These are phyloP conservation scores for Triangularia verruculosa DNA, from an alignment of 2,329 filamentous ascomycete species.

Conservation along the genomic window DNA sequence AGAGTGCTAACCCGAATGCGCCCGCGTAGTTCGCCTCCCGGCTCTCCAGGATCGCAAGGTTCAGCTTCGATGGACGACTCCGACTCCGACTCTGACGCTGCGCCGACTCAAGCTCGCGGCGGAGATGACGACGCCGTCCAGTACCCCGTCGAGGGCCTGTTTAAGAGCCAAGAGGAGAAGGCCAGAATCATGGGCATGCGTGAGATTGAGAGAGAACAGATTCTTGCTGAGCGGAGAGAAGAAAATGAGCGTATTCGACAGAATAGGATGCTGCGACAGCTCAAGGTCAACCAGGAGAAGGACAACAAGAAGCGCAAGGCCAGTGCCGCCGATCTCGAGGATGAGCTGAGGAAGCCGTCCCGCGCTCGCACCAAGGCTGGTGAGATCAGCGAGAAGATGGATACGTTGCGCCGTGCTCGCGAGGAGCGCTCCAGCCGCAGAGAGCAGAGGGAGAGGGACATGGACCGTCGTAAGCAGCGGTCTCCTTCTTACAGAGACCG, in stretches of 20 bases:
- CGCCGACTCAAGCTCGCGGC: slow-evolving; percentile 42
- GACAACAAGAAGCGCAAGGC: slow-evolving; percentile 75
- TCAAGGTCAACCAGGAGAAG: slow-evolving; percentile 66
- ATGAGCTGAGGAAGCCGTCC: slow-evolving; percentile 69
- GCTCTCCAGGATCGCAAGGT: slow-evolving; percentile 70
- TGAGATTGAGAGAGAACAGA: slow-evolving; percentile 86
- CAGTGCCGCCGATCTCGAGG: slow-evolving; percentile 73
- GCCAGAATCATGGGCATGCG: slow-evolving; percentile 78
- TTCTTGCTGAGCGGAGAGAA: slow-evolving; percentile 81
- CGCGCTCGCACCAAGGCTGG: slow-evolving; percentile 68
- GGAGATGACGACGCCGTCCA: slow-evolving; percentile 60
- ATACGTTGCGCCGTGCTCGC: slow-evolving; percentile 60
- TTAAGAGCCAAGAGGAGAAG: slow-evolving; percentile 70
- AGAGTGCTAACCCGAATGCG: slow-evolving; percentile 13
- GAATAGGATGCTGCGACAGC: slow-evolving; percentile 74
- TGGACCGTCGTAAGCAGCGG: slow-evolving; percentile 55
- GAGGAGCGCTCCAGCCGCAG: slow-evolving; percentile 64
- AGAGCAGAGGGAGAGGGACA: slow-evolving; percentile 61
- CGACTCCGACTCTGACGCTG: slow-evolving; percentile 68
- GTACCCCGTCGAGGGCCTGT: slow-evolving; percentile 87
- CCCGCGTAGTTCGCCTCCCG: slow-evolving; percentile 59
- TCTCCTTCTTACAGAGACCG: slow-evolving; percentile 34
- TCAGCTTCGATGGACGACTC: slow-evolving; percentile 91
- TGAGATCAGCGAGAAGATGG: slow-evolving; percentile 70
- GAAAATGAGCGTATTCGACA: slow-evolving; percentile 80